Conservation (phyloP, 176 grass and related monocot species). For the Stipa capillata region DNA sequence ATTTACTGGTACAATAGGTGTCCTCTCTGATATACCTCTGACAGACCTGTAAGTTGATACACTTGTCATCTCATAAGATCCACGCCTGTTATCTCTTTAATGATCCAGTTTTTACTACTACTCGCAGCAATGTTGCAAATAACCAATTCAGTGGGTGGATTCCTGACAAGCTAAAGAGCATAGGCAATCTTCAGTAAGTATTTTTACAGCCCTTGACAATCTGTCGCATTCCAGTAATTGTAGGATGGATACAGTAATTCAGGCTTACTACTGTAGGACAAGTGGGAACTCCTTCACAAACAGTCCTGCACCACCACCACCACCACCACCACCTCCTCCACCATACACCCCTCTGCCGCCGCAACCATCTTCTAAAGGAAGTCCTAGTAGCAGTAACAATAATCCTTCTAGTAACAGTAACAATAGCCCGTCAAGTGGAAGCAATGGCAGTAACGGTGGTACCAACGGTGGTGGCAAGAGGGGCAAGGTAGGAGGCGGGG, state of each 20-base stretch:
- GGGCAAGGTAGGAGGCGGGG: conserved; percentile 45
- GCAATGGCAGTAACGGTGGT: background rate
- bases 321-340: no score
- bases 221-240: background rate
- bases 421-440: conserved; percentile 18
- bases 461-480: conserved; percentile 6
- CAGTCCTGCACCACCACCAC: conserved; percentile 18
- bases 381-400: conserved; percentile 15
- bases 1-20: conserved; percentile 59
- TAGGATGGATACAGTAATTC: background rate
- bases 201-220: background rate
- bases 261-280: conserved; percentile 32
- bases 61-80: background rate
- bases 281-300: conserved; percentile 65
- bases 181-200: conserved; percentile 72
- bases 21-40: conserved; percentile 62
- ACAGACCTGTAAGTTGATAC: conserved; percentile 65
- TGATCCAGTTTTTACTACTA: background rate
- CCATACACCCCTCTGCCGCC: conserved; percentile 36
- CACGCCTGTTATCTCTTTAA: background rate
- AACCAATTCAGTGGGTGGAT: conserved; percentile 75
- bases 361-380: conserved; percentile 1
- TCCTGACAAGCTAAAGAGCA: conserved; percentile 61
- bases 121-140: conserved; percentile 66
- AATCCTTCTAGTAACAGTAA: background rate